Percentiles rank a stretch among this genome's conserved stretches.
These are phyloP conservation scores for Mortierella hygrophila DNA, from an alignment of 192 early-diverging fungal genomes.

Conservation along the genomic window DNA sequence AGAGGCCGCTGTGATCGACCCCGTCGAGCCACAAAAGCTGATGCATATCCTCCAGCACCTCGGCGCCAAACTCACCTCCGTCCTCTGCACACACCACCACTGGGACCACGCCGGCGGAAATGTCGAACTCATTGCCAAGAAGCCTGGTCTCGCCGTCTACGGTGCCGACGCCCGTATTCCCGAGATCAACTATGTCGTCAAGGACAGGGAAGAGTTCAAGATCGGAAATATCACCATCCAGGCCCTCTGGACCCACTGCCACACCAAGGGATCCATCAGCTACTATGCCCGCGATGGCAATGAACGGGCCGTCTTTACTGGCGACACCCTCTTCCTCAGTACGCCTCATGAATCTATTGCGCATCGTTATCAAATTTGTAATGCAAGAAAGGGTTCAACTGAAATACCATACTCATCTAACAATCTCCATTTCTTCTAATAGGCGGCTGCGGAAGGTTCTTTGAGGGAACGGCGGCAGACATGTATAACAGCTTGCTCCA, in stretches of 20 bases:
- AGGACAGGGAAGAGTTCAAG: slow-evolving; percentile 80
- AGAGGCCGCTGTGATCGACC: slow-evolving; percentile 83
- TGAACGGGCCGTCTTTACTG: slow-evolving; percentile 60
- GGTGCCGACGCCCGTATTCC: slow-evolving; percentile 92
- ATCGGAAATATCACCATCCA: slow-evolving; percentile 82
- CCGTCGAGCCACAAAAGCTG: slow-evolving; percentile 84
- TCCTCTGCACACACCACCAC: slow-evolving; percentile 93
- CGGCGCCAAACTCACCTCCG: slow-evolving; percentile 71
- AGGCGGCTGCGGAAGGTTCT: slow-evolving; percentile 69
- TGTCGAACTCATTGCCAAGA: slow-evolving; percentile 64
- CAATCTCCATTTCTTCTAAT: slow-evolving; percentile 1
- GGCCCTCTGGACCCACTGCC: slow-evolving; percentile 85
- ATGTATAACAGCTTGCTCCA: slow-evolving; percentile 71
- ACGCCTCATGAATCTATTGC: background rate
- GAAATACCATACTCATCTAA: background rate
- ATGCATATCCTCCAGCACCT: slow-evolving; percentile 68
- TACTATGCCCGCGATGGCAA: slow-evolving; percentile 82
- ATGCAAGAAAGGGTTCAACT: background rate
- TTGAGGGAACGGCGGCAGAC: slow-evolving; percentile 70
- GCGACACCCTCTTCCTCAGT: slow-evolving; percentile 66
- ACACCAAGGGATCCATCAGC: slow-evolving; percentile 91
- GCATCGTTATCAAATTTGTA: background rate
- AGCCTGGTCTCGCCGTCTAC: slow-evolving; percentile 80
- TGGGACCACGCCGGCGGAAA: slow-evolving; percentile 91
- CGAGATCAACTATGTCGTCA: slow-evolving; percentile 79